Evolutionary conservation across 2,329 filamentous ascomycete genomes (phyloP).

Genomic region (Drechslerella dactyloides): DNA sequence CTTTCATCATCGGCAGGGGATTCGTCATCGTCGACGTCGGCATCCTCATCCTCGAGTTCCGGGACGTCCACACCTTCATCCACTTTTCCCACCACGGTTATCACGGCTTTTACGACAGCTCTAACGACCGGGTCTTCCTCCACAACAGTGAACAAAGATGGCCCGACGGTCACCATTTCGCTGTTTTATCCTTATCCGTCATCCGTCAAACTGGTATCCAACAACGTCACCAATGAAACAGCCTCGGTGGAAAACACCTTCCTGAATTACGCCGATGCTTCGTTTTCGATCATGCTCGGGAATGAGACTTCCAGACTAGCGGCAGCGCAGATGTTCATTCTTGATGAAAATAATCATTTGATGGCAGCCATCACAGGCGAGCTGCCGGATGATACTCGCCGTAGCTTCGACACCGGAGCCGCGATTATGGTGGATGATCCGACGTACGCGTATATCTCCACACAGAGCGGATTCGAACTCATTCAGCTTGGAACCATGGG

Average conservation of each 20-base stretch:
- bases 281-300: neutral
- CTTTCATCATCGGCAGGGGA: neutral
- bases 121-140: neutral
- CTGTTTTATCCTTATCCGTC: conserved; percentile 1
- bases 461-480: neutral
- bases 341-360: conserved; percentile 6
- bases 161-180: neutral
- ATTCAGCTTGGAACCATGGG: neutral
- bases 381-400: too few species aligned
- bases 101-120: neutral
- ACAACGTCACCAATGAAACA: neutral
- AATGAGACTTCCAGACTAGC: neutral
- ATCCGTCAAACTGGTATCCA: conserved; percentile 3
- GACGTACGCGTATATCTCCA: neutral
- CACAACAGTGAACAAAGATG: neutral
- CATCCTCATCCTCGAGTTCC: neutral
- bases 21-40: neutral
- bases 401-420: neutral
- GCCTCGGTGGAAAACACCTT: neutral
- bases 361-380: neutral
- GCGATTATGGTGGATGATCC: neutral
- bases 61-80: neutral
- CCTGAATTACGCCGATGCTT: neutral
- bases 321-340: conserved; percentile 5
- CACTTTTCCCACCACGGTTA: neutral